Evolutionary conservation across 768 basidiomycete genomes (phyloP), one percentile per base, ranked within the genome.

Genomic region (Coprinopsis strossmayeri): DNA sequence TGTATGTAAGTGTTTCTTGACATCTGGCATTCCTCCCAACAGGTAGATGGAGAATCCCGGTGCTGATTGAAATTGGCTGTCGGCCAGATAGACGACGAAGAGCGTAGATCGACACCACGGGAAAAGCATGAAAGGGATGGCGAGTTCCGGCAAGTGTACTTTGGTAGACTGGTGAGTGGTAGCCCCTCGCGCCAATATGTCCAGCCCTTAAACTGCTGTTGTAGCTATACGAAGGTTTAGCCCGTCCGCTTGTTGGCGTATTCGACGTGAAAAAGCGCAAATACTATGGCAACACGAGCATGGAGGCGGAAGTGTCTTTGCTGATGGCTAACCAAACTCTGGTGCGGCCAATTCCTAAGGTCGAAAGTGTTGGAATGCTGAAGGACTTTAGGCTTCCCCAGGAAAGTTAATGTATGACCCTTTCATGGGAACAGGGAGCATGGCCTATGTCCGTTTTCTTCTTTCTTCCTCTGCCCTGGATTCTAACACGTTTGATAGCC

Each of bases 311-410:
- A 63, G 84, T 97, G 41, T 94, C 92, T 1, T 69, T 99, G 38
- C 66, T 98, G 23, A 98, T 98, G 94, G 91, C 94, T 7, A 95
- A 95, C 57, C 96, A 99, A 64, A 83, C 93, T 0, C 68, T 95
- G 65, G 92, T 88, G 53, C 42, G 72, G 23, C 20, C 18, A 28
- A 18, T 10, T 17, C 35, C 17, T 40, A 15, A 18, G 25, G 5
- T 24, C 38, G 15, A 47, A 32, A 32, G 15, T 7, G 30, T 7
- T 15, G 30, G 15, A 32, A 32, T 32, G 15, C 30, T 7, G 9
- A 32, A 7, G 7, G 27, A 50, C 23, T 41, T 34, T 52, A 94
- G 89, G 87, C 94, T 0, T 75, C 82, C 9, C 82, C 87, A n/a
- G 92, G 91, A 18, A 95, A 86, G 62, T 64, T 95, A 20, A 72